Base-by-base conservation (phyloP, 1,284 basidiomycete genomes). In the Hypsizygus ulmarius region DNA sequence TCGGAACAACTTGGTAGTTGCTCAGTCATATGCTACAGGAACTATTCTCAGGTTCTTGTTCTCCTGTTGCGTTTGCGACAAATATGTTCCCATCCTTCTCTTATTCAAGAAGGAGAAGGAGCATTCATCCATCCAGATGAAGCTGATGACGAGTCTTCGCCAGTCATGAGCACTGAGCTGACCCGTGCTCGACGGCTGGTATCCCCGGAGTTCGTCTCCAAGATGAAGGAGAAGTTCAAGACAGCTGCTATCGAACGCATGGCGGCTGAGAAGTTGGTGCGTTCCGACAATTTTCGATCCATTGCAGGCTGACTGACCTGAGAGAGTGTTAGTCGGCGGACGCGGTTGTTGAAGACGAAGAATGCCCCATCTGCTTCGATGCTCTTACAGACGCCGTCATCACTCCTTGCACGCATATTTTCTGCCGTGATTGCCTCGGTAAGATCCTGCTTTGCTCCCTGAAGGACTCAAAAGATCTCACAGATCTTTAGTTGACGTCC, bases 361-460 rank as follows among this genome's bases (percentile, higher is more conserved):
- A 79, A 39, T 82, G 78, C 52, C 73, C 78, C 0, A 73, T 82
- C 33, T 81, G 78, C 55, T 74, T 71, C 49, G 78, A 81, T 49
- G 60, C 58, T 3, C 66, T 75, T 50, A 74, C 68, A 0, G 68
- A 75, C 47, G 61, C 77, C 2, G 67, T 78, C 6, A 59, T 80
- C 8, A 81, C 78, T 0, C 54, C 67, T 0, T 81, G 79, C 53
- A 64, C 62, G 6, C 79, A 81, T 52, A 61, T 71, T 3, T 81
- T 77, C 61, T 82, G 78, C 55, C 64, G 68, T 12, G 73, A 73
- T 39, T 81, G 78, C 52, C 69, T 78, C 30, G 50, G 76, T 78
- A 57, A 50, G 74, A 68, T 6, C 32, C 6, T 25, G 42, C 37
- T 38, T 39, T 37, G 28, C 7, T 39, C 16, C 11, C 33, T 29